Evolutionary conservation across 2,329 filamentous ascomycete species (phyloP).

Genomic region (Scedosporium dehoogii): DNA sequence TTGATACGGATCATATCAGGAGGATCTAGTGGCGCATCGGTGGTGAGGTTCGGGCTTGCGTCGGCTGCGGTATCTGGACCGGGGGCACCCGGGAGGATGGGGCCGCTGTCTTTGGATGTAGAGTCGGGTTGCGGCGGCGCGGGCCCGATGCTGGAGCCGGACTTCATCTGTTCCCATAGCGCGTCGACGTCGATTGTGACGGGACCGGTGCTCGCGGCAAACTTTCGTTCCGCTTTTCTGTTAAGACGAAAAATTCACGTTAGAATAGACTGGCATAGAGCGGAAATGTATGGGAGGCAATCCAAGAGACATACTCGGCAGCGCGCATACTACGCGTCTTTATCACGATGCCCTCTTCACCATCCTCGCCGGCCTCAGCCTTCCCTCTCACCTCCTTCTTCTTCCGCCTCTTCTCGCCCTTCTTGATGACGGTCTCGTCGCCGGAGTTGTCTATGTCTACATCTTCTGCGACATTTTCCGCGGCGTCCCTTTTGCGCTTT

Average conservation of each 20-base stretch:
- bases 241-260: constrained; percentile 5
- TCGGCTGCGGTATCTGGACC: constrained; percentile 1
- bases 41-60: neutral
- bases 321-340: constrained; percentile 65
- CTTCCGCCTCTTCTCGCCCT: constrained; percentile 43
- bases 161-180: constrained; percentile 58
- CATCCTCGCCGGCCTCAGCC: constrained; percentile 40
- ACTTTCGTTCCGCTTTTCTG: constrained; percentile 48
- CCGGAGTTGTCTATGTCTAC: constrained; percentile 56
- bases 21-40: constrained; percentile 11
- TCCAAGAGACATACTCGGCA: constrained; percentile 38
- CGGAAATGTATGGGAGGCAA: neutral
- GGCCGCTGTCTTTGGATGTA: neutral
- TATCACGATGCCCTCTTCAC: constrained; percentile 52
- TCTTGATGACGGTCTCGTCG: constrained; percentile 60
- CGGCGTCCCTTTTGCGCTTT: constrained; percentile 23
- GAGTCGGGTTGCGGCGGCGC: constrained; percentile 9
- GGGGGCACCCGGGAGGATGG: constrained; percentile 3
- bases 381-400: constrained; percentile 28
- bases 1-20: constrained; percentile 51
- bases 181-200: constrained; percentile 64
- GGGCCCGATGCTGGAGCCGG: constrained; percentile 19
- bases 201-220: constrained; percentile 40
- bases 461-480: constrained; percentile 23
- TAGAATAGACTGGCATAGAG: neutral